Base-by-base conservation (phyloP, 169 alveolate genomes). In the Cyclospora cayetanensis region DNA sequence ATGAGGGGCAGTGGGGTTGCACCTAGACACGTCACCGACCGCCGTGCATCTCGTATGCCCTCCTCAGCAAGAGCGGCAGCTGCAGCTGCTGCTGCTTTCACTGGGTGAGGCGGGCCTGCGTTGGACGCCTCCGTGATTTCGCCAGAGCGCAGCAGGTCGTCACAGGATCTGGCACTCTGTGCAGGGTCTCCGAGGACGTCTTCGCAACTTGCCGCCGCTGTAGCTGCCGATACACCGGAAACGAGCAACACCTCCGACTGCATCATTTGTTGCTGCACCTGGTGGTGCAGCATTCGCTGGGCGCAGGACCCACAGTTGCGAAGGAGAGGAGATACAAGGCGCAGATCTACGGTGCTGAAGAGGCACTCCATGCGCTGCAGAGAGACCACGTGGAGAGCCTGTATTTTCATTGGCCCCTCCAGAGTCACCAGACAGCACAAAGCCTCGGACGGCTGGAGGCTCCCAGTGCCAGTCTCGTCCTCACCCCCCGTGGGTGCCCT, bases 301-400 rank as follows among this genome's bases (percentile, higher is more conserved):
- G 66, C 87, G 1, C 70, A 76, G 9, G 83, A 41, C 42, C 65
- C 77, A 46, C 46, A 29, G 84, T 85, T 85, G 25, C 92, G 82
- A 15, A 85, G 83, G 31, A 85, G 4, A 11, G 92, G 92, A 12
- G 92, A 65, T 55, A 85, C 70, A 1, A 85, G 72, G 12, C 76
- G 85, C 42, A 85, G 68, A 42, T 85, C 92, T 0, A 76, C 53
- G 31, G 92, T 42, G 60, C 60, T 29, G 84, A 85, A 85, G 76
- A 85, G 85, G 42, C 79, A 41, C 52, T 39, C 22, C 92, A 85
- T 85, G 43, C 66, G 60, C 46, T 31, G 55, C 9, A 85, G 85
- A 20, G 76, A 76, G 42, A 85, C 52, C 80, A 85, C 52, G 50
- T 68, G 92, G 22, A 85, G 85, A 2, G 63, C 52, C 80, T 83